These are phyloP conservation scores for Penicillium simplicissimum DNA, from an alignment of 495 filamentous ascomycete species.

Conservation along the genomic window DNA sequence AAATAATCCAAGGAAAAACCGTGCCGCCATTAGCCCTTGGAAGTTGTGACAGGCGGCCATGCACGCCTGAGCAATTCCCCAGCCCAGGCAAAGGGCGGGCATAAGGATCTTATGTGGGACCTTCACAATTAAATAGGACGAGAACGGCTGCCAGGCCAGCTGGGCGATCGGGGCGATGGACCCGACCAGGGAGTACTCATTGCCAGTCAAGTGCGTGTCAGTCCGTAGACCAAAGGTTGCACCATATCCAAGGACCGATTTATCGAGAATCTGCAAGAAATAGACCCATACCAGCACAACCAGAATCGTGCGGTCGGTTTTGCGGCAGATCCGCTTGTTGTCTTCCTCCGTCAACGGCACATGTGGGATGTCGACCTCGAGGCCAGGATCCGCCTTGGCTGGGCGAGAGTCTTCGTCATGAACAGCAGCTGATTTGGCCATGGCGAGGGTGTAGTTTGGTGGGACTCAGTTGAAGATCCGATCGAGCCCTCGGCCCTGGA, in stretches of 20 bases:
- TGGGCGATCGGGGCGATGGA: slow-evolving; percentile 65
- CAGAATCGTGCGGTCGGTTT: slow-evolving; percentile 61
- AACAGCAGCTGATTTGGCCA: slow-evolving; percentile 21
- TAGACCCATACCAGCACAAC: slow-evolving; percentile 64
- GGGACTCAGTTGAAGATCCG: background rate
- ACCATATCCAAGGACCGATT: slow-evolving; percentile 62
- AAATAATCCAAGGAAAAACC: slow-evolving; percentile 50
- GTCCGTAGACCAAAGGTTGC: slow-evolving; percentile 61
- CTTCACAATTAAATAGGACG: slow-evolving; percentile 63
- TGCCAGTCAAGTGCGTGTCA: slow-evolving; percentile 54
- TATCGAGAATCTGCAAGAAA: slow-evolving; percentile 66
- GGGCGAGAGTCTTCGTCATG: slow-evolving; percentile 21
- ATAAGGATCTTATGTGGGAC: slow-evolving; percentile 66
- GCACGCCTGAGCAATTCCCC: slow-evolving; percentile 48
- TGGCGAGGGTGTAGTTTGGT: slow-evolving; percentile 1
- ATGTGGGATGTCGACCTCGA: slow-evolving; percentile 18
- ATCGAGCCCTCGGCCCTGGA: background rate
- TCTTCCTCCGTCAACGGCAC: slow-evolving; percentile 53
- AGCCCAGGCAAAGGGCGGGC: slow-evolving; percentile 56
- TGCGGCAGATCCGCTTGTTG: slow-evolving; percentile 56
- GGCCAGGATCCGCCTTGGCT: slow-evolving; percentile 4
- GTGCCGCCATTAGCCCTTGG: slow-evolving; percentile 43
- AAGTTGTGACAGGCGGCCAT: slow-evolving; percentile 51
- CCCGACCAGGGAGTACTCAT: slow-evolving; percentile 62
- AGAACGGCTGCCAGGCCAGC: slow-evolving; percentile 66